Percentiles rank a stretch among this genome's conserved stretches.
These are phyloP conservation scores for Lepidium aucheri DNA, from an alignment of 345 rosid genomes.

Conservation along the genomic window DNA sequence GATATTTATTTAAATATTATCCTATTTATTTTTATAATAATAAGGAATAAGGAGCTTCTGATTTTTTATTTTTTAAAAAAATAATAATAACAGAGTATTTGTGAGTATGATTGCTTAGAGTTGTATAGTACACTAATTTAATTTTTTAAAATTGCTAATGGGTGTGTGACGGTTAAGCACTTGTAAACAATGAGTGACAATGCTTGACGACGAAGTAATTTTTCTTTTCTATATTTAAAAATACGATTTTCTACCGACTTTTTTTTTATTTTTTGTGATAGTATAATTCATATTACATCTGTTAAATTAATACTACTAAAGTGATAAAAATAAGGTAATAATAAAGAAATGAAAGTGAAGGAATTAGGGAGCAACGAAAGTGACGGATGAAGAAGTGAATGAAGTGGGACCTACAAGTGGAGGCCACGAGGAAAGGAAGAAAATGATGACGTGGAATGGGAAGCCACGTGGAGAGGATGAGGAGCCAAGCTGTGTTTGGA, in stretches of 20 bases:
- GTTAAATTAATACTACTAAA: not conserved
- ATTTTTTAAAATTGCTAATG: not conserved
- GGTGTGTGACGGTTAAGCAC: slow-evolving; percentile 25
- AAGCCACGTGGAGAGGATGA: slow-evolving; percentile 20
- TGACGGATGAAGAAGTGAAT: no score
- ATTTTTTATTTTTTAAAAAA: not conserved
- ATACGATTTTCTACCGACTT: slow-evolving; percentile 22
- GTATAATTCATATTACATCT: not conserved
- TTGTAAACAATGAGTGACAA: slow-evolving; percentile 11
- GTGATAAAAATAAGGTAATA: no score
- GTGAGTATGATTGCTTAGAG: slow-evolving; percentile 21
- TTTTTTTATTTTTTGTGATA: not conserved
- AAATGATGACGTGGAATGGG: no score
- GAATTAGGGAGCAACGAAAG: no score
- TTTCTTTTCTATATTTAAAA: slow-evolving; percentile 4
- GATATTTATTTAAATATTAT: slow-evolving; percentile 2
- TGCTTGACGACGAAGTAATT: slow-evolving; percentile 23
- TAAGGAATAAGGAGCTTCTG: slow-evolving; percentile 16
- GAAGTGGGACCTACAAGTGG: no score
- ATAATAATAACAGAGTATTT: slow-evolving; percentile 6
- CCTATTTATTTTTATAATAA: not conserved
- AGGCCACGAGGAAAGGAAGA: no score
- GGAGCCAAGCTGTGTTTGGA: slow-evolving; percentile 26
- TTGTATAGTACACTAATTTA: not conserved
- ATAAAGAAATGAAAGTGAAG: no score